phyloP scores from a whole-genome alignment of 2,329 filamentous ascomycete species.

The Xylaria sp. region DNA sequence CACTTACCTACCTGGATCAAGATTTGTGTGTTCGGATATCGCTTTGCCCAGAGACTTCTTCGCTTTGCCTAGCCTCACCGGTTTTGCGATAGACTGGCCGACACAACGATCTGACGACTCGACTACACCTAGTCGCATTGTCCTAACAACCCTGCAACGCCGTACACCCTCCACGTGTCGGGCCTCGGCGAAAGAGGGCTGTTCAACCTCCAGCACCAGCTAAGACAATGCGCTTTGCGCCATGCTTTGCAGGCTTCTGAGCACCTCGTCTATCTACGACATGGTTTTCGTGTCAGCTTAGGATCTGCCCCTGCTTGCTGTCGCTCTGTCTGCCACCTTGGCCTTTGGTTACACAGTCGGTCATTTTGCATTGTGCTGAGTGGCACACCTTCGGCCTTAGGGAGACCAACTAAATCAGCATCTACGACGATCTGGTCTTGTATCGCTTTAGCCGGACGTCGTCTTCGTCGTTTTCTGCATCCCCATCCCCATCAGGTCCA shows the following conservation, averaged over 20 bases:
- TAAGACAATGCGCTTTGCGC: slow-evolving; percentile 35
- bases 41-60: neutral
- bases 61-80: slow-evolving; percentile 14
- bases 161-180: slow-evolving; percentile 12
- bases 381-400: slow-evolving; percentile 24
- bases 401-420: neutral
- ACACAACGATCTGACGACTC: slow-evolving; percentile 9
- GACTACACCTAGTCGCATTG: slow-evolving; percentile 21
- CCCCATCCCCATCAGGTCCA: slow-evolving; percentile 3
- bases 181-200: slow-evolving; percentile 24
- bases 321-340: slow-evolving; percentile 16
- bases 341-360: slow-evolving; percentile 5
- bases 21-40: slow-evolving; percentile 15
- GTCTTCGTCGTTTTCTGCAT: slow-evolving; percentile 4
- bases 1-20: slow-evolving; percentile 6
- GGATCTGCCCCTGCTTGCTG: slow-evolving; percentile 28
- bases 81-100: slow-evolving; percentile 27
- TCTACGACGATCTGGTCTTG: neutral
- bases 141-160: slow-evolving; percentile 9
- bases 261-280: slow-evolving; percentile 35
- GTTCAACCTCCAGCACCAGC: slow-evolving; percentile 19
- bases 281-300: slow-evolving; percentile 36
- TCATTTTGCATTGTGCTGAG: slow-evolving; percentile 16
- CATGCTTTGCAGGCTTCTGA: slow-evolving; percentile 36
- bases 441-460: slow-evolving; percentile 10